phyloP scores from a whole-genome alignment of 1,284 basidiomycete genomes.

The Fomitopsis schrenkii region DNA sequence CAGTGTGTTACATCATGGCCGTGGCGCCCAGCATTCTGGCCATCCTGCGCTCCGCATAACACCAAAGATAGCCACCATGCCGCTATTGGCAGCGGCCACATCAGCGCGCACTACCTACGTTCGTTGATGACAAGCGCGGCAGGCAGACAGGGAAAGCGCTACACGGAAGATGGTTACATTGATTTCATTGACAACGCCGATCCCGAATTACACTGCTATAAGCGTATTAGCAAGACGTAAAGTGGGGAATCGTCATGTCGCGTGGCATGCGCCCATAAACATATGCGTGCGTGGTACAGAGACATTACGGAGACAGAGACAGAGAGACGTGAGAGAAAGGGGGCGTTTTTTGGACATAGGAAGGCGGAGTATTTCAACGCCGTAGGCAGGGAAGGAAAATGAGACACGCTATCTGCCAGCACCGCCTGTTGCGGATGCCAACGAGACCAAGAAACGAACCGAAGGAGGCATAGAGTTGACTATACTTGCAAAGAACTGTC shows the following conservation, averaged over 20 bases:
- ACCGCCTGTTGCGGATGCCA: constrained; percentile 7
- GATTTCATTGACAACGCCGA: constrained; percentile 6
- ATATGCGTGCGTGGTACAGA: constrained; percentile 21
- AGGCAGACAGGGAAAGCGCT: not conserved
- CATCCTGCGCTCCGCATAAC: not conserved
- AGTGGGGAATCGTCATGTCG: constrained; percentile 24
- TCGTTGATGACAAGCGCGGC: not conserved
- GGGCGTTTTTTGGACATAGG: not conserved
- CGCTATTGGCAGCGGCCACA: not conserved
- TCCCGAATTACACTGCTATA: constrained; percentile 26
- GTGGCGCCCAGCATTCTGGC: not conserved
- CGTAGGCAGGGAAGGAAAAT: constrained; percentile 5
- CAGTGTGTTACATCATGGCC: not conserved
- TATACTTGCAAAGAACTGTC: not conserved
- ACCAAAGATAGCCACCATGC: not conserved
- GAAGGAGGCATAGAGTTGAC: not conserved
- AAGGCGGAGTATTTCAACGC: not conserved
- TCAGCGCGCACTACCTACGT: not conserved
- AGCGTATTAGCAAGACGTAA: constrained; percentile 22
- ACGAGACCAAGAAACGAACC: constrained; percentile 6
- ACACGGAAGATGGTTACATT: not conserved
- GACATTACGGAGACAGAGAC: constrained; percentile 10
- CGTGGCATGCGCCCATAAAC: constrained; percentile 24
- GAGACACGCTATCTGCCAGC: constrained; percentile 2
- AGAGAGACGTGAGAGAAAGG: constrained; percentile 4